Base-by-base conservation (phyloP, 768 basidiomycete species). In the Panaeolus papilionaceus region DNA sequence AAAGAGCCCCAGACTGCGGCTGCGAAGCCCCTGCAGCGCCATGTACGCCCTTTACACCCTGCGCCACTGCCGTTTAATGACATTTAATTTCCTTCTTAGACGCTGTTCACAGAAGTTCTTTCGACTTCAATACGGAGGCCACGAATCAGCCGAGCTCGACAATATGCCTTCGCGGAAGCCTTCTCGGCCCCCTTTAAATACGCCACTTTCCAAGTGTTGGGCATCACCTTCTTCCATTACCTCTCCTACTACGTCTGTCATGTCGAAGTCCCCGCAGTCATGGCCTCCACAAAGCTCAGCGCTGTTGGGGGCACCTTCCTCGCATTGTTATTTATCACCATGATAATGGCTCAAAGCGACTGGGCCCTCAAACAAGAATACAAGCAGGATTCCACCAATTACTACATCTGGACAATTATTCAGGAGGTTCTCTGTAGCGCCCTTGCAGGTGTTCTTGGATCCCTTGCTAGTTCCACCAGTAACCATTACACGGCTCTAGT, bases 171-270 rank as follows among this genome's bases (percentile, higher is more conserved):
- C 61, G 66, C 72, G 20, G 78, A 79, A 67, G 73, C 74, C 2
- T 67, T 71, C 5, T 51, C 75, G 33, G 72, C 77, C 0, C 78
- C 78, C 10, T 68, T 70, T 18, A 79, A 79, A 72, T 79, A 79
- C 58, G 72, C 77, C 18, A 40, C 75, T 16, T 78, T 79, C 66
- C 71, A 74, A 58, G 70, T 42, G 38, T 75, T 61, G 78, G 78
- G 62, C 69, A 64, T 64, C 38, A 69, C 5, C 54, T 75, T 37
- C 68, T 77, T 69, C 28, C 61, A 67, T 23, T 51, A 58, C 39
- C 64, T 39, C 61, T 28, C 65, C 68, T 5, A 42, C 68, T 12
- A 14, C 64, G 10, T 68, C 61, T 18, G 42, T 68, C 42, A 73
- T 71, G 14, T 47, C 18, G 47, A 51, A 51, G 47, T 26, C n/a